Percentiles rank a stretch among this genome's conserved stretches.
Evolutionary conservation across 2,329 filamentous ascomycete genomes (phyloP).

Genomic region (Ampelomyces quisqualis): DNA sequence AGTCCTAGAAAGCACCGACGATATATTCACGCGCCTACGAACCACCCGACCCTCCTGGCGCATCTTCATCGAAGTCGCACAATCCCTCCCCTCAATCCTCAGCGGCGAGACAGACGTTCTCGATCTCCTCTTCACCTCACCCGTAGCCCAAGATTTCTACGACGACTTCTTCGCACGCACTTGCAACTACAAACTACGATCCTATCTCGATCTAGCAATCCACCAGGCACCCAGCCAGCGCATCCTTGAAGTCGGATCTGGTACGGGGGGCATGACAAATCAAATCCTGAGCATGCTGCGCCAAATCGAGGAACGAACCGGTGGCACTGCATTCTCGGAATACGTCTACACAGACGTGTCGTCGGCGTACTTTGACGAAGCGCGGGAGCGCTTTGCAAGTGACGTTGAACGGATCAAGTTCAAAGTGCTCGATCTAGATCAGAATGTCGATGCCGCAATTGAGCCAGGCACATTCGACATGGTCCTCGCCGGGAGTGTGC

Average conservation of each 20-base stretch:
- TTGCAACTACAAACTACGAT: background rate
- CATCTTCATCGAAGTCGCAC: constrained; percentile 1
- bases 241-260: background rate
- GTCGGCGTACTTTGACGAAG: background rate
- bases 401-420: background rate
- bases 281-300: background rate
- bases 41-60: constrained; percentile 2
- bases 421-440: background rate
- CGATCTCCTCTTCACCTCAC: constrained; percentile 3
- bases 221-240: background rate
- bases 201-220: background rate
- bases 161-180: constrained; percentile 1
- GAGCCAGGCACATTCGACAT: constrained; percentile 13
- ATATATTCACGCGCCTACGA: background rate
- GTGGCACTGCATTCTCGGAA: background rate
- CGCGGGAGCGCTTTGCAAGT: background rate
- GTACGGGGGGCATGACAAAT: background rate
- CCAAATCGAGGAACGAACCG: background rate
- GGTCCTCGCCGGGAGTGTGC: constrained; percentile 39
- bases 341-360: background rate
- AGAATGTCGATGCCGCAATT: constrained; percentile 1
- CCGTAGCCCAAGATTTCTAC: constrained; percentile 1
- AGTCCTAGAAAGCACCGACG: background rate
- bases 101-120: constrained; percentile 3
- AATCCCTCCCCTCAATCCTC: constrained; percentile 3